A percentile compares a stretch with the other conserved stretches of the same genome.
Evolutionary conservation across 139 green algal genomes (phyloP).

Genomic region (Astrephomene gubernaculifera): DNA sequence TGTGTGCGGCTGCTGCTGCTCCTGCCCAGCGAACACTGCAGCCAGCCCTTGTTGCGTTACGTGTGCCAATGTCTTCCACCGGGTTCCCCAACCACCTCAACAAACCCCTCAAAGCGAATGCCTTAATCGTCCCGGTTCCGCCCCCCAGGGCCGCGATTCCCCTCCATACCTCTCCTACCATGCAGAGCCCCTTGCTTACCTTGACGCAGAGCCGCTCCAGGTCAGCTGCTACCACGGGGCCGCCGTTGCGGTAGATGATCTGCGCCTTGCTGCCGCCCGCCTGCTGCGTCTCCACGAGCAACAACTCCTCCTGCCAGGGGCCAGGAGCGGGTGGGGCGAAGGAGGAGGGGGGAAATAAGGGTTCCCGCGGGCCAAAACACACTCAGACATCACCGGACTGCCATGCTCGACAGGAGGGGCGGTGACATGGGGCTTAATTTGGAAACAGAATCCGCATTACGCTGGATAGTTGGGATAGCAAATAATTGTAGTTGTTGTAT

Average conservation of each 20-base stretch:
- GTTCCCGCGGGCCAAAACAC: not conserved
- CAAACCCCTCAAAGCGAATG: too few relatives aligned
- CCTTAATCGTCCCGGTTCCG: too few relatives aligned
- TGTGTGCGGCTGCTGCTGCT: too few relatives aligned
- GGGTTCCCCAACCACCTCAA: too few relatives aligned
- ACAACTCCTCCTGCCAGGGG: constrained; percentile 56
- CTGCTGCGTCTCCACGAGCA: constrained; percentile 60
- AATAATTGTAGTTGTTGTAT: too few relatives aligned
- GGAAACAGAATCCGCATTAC: not conserved
- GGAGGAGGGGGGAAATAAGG: not conserved
- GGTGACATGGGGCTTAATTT: not conserved
- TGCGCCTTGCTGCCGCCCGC: constrained; percentile 67
- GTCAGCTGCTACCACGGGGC: constrained; percentile 76
- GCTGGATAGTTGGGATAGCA: not conserved
- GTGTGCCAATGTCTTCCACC: too few relatives aligned
- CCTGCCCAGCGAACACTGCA: too few relatives aligned
- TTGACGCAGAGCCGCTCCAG: constrained; percentile 91
- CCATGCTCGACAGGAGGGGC: not conserved
- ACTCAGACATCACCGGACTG: not conserved
- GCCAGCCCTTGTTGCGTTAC: too few relatives aligned
- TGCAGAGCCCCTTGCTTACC: constrained; percentile 60
- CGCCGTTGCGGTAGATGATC: constrained; percentile 87
- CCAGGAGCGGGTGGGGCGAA: not conserved
- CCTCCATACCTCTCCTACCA: too few relatives aligned
- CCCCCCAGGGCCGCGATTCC: too few relatives aligned